phyloP scores from a whole-genome alignment of 78 protist species.

The Dictyostelium intermedium region DNA sequence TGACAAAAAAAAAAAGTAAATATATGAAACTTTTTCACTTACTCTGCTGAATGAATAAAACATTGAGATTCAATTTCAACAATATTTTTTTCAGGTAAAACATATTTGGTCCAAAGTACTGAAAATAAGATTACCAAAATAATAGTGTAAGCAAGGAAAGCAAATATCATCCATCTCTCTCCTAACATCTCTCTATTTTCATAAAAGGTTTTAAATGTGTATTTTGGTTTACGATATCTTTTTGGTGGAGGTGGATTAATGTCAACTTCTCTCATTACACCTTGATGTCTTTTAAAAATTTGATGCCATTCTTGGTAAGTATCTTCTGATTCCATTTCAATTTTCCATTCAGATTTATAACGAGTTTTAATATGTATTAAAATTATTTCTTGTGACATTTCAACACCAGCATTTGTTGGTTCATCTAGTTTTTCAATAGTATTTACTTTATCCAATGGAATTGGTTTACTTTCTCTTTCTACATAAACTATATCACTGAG shows the following conservation, averaged over 20 bases:
- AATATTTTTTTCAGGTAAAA: slow-evolving; percentile 37
- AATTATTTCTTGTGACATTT: not conserved
- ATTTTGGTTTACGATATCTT: not conserved
- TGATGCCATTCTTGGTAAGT: slow-evolving; percentile 13
- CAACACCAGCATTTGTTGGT: not conserved
- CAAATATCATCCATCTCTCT: slow-evolving; percentile 30
- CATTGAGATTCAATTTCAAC: not conserved
- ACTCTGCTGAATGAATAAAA: slow-evolving; percentile 9
- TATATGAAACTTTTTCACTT: not conserved
- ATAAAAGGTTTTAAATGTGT: slow-evolving; percentile 4
- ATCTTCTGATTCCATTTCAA: not conserved
- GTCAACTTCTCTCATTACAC: slow-evolving; percentile 33
- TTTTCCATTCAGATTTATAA: not conserved
- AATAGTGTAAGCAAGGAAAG: not conserved
- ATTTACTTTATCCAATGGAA: not conserved
- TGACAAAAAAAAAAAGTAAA: not conserved
- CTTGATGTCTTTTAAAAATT: slow-evolving; percentile 11
- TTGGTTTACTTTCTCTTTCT: not conserved
- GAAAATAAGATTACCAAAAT: slow-evolving; percentile 5
- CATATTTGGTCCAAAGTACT: slow-evolving; percentile 22
- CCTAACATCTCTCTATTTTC: slow-evolving; percentile 10
- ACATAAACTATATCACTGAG: slow-evolving; percentile 31
- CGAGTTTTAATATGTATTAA: not conserved
- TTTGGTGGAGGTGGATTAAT: slow-evolving; percentile 29
- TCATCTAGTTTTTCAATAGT: not conserved